Base-by-base conservation (phyloP, 2,329 filamentous ascomycete genomes). In the Anthostomella pinea region DNA sequence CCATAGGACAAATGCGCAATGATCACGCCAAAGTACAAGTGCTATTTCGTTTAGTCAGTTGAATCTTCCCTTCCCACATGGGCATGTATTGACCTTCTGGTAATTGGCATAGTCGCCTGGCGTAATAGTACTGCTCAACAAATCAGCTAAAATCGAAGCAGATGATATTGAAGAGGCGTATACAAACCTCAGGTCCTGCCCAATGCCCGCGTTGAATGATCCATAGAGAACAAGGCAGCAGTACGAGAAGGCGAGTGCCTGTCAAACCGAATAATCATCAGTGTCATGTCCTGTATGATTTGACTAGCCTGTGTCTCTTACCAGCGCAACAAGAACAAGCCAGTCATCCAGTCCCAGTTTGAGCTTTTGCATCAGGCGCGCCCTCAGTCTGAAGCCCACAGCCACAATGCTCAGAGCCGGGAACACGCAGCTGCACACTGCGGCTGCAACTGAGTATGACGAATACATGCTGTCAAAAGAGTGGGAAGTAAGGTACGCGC, bases 161-260 rank as follows among this genome's bases (percentile, higher is more conserved):
- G 20, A 7, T 32, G 18, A 21, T 15, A 14, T 23, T 22, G 15
- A 18, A 32, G 18, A 22, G 9, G 30, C 30, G 3, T 13, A 23
- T 32, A 22, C 30, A 23, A 32, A 32, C 30, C 30, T 32, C 18
- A 32, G 30, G 19, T 32, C 20, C 18, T 22, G 18, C 30, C 30
- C 30, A 23, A 32, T 32, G 18, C 30, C 30, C 30, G 30, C 30
- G 19, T 32, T 23, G 30, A 32, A 23, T 22, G 30, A 22, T 23
- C 30, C 30, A 32, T 32, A 32, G 30, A 32, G 30, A n/a, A 32
- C 30, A 32, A 32, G 30, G 30, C 18, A 22, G 18, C 30, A 32
- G 30, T 32, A 32, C 23, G 30, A 32, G 30, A 32, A 15, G 6
- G 30, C 30, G 23, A 32, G 13, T 32, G 30, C 30, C 30, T 32